Evolutionary conservation across 2,329 filamentous ascomycete genomes (phyloP).

Genomic region (Colletotrichum horii): DNA sequence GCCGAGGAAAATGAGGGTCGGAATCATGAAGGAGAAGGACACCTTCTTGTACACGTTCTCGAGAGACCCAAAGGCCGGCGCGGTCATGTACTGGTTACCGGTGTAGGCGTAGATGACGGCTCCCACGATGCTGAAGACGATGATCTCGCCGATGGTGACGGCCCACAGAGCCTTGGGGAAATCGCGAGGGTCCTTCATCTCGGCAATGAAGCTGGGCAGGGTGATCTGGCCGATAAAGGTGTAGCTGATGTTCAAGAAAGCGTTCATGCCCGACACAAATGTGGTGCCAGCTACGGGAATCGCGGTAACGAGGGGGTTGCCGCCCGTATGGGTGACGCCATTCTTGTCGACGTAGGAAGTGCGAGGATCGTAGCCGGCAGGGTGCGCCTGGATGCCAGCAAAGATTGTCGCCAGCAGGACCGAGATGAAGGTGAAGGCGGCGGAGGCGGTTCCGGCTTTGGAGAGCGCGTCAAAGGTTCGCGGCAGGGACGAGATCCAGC

Average conservation of each 20-base stretch:
- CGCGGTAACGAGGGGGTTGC: constrained; percentile 71
- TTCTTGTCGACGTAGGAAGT: constrained; percentile 37
- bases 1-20: constrained; percentile 90
- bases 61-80: constrained; percentile 86
- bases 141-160: constrained; percentile 85
- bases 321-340: constrained; percentile 42
- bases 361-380: constrained; percentile 66
- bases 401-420: constrained; percentile 86
- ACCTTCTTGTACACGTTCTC: constrained; percentile 84
- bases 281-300: constrained; percentile 73
- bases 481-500: constrained; percentile 80
- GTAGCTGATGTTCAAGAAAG: constrained; percentile 94
- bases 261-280: constrained; percentile 82
- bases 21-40: constrained; percentile 93
- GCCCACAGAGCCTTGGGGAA: constrained; percentile 94
- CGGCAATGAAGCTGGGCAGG: constrained; percentile 91
- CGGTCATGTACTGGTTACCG: constrained; percentile 86
- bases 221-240: constrained; percentile 97
- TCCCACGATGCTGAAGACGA: constrained; percentile 85
- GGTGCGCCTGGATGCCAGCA: constrained; percentile 75
- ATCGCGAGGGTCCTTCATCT: constrained; percentile 80
- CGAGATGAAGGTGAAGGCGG: constrained; percentile 88
- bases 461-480: constrained; percentile 84
- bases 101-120: constrained; percentile 85
- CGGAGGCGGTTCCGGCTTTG: constrained; percentile 79